phyloP scores from a whole-genome alignment of 1,284 basidiomycete genomes.

The Irpex rosettiformis region DNA sequence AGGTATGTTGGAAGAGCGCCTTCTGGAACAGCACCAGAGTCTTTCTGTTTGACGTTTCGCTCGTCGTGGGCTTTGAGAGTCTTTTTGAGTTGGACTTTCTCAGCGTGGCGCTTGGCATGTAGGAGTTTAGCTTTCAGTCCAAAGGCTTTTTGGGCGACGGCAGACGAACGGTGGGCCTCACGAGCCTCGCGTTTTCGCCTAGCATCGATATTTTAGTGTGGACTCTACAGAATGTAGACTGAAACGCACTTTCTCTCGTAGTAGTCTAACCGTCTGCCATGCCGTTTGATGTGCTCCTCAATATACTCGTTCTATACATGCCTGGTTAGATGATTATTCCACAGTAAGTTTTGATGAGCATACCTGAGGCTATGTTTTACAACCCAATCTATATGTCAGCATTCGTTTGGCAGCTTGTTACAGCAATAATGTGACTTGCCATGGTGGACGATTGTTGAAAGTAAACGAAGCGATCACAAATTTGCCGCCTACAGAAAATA shows the following conservation, averaged over 20 bases:
- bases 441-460: slow-evolving; percentile 36
- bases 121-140: slow-evolving; percentile 98
- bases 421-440: slow-evolving; percentile 38
- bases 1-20: slow-evolving; percentile 93
- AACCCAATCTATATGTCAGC: slow-evolving; percentile 8
- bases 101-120: slow-evolving; percentile 92
- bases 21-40: slow-evolving; percentile 78
- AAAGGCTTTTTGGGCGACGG: slow-evolving; percentile 89
- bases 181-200: slow-evolving; percentile 96
- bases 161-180: slow-evolving; percentile 84
- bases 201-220: slow-evolving; percentile 9
- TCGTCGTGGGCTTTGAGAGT: slow-evolving; percentile 99
- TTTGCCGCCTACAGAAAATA: slow-evolving; percentile 6
- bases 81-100: slow-evolving; percentile 99
- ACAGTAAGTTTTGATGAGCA: background rate
- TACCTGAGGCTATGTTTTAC: slow-evolving; percentile 63
- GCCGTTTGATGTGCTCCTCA: slow-evolving; percentile 85
- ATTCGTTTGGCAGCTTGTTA: slow-evolving; percentile 14
- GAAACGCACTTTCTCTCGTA: slow-evolving; percentile 74
- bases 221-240: background rate
- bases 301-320: slow-evolving; percentile 79
- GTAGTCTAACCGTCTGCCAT: slow-evolving; percentile 84
- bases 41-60: slow-evolving; percentile 94
- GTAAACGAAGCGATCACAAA: slow-evolving; percentile 10
- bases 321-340: background rate